Conservation (phyloP, 208 protist species). For the Acanthamoeba healyi region DNA sequence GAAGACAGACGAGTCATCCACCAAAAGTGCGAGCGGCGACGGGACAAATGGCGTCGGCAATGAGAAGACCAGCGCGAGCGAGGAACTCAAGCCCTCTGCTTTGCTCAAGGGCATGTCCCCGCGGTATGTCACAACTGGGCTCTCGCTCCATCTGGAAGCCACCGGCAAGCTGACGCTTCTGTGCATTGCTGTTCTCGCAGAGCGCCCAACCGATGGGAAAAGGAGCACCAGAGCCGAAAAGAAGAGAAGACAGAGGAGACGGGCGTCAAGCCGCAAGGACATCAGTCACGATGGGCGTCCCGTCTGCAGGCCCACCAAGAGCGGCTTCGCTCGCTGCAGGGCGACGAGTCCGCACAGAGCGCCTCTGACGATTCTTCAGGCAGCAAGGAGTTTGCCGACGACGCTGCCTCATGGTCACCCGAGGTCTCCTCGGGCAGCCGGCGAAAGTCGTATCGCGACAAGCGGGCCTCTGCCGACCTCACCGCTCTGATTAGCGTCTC, state of each 20-base stretch:
- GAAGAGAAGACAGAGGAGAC: neutral
- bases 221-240: constrained; percentile 33
- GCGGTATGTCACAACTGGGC: neutral
- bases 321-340: constrained; percentile 20
- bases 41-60: neutral
- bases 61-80: neutral
- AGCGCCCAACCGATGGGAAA: constrained; percentile 42
- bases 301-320: constrained; percentile 42
- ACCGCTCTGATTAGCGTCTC: neutral
- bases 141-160: neutral
- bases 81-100: neutral
- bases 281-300: neutral
- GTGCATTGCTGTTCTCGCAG: neutral
- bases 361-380: neutral
- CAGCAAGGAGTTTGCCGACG: neutral
- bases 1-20: neutral
- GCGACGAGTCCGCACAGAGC: neutral
- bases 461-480: neutral
- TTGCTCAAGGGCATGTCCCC: neutral
- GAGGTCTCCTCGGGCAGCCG: neutral
- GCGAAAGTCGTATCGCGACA: neutral
- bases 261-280: neutral
- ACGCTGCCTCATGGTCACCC: no score
- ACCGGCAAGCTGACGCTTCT: no score
- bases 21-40: neutral